These are phyloP conservation scores for Xylogone sp. DNA, from an alignment of 2,329 filamentous ascomycete genomes.

Conservation along the genomic window DNA sequence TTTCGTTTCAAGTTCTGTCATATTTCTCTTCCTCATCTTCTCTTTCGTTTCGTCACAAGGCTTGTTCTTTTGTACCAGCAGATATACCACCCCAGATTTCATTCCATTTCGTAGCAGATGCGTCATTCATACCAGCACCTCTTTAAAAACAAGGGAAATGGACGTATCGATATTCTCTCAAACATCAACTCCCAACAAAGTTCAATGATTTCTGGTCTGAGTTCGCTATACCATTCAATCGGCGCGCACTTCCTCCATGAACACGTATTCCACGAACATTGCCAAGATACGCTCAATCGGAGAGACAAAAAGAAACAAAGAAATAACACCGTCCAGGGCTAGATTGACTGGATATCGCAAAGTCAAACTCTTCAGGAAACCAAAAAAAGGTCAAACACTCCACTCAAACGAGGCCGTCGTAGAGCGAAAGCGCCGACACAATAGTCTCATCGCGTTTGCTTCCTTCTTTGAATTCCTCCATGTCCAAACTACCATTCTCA, in stretches of 20 bases:
- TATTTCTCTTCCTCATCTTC: neutral
- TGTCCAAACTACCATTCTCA: constrained; percentile 93
- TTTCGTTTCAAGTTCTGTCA: neutral
- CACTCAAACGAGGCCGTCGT: constrained; percentile 85
- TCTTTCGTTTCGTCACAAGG: no score
- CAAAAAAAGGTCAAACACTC: neutral
- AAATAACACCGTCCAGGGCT: neutral
- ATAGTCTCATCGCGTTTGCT: constrained; percentile 99
- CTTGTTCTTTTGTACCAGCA: neutral
- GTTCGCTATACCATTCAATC: neutral
- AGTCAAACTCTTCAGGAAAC: neutral
- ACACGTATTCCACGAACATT: neutral
- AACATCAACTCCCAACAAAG: neutral
- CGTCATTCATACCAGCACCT: neutral
- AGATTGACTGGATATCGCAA: neutral
- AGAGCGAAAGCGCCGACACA: constrained; percentile 91
- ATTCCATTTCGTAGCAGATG: neutral
- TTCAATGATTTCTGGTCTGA: neutral
- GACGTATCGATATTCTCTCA: neutral
- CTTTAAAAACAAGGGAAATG: neutral
- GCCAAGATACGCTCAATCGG: neutral
- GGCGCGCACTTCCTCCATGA: neutral
- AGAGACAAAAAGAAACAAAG: neutral
- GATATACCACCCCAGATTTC: neutral
- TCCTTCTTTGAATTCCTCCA: constrained; percentile 98